Percentiles rank a stretch among this genome's conserved stretches.
These are phyloP conservation scores for Papiliotrema terrestris DNA, from an alignment of 1,284 basidiomycete species.

Conservation along the genomic window DNA sequence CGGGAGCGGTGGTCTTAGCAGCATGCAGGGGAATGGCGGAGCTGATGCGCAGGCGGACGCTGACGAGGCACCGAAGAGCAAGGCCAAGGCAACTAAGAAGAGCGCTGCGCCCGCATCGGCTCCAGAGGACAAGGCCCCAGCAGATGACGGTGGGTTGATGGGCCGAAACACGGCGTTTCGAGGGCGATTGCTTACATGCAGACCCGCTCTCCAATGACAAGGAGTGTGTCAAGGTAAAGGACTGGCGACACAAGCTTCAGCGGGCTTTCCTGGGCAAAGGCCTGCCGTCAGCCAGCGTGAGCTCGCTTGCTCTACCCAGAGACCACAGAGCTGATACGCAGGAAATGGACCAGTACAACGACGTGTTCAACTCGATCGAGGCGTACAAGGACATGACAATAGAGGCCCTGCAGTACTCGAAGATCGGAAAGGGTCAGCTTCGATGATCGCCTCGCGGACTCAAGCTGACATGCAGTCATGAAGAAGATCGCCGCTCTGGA, in stretches of 20 bases:
- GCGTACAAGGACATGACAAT: slow-evolving; percentile 77
- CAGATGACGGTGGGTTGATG: slow-evolving; percentile 32
- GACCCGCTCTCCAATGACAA: slow-evolving; percentile 58
- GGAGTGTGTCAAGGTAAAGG: slow-evolving; percentile 71
- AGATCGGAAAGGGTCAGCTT: slow-evolving; percentile 74
- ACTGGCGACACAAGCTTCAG: slow-evolving; percentile 87
- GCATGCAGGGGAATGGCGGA: not conserved
- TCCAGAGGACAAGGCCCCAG: slow-evolving; percentile 27
- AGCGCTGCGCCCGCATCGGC: slow-evolving; percentile 39
- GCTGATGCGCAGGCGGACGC: slow-evolving; percentile 10
- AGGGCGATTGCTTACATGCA: slow-evolving; percentile 9
- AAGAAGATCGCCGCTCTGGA: slow-evolving; percentile 77
- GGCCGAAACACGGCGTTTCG: not conserved
- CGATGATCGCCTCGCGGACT: not conserved
- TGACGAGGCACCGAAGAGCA: slow-evolving; percentile 21
- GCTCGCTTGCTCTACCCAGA: slow-evolving; percentile 18
- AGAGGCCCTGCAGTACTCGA: slow-evolving; percentile 84
- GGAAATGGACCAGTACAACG: slow-evolving; percentile 75
- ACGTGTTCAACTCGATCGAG: slow-evolving; percentile 78
- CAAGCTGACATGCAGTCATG: slow-evolving; percentile 61
- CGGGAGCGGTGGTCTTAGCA: too few species aligned
- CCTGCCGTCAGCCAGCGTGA: slow-evolving; percentile 36
- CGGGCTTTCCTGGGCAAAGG: slow-evolving; percentile 73
- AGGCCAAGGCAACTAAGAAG: slow-evolving; percentile 54
- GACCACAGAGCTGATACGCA: slow-evolving; percentile 35